Evolutionary conservation across 2,329 filamentous ascomycete genomes (phyloP).

Genomic region (Colletotrichum spinosum): DNA sequence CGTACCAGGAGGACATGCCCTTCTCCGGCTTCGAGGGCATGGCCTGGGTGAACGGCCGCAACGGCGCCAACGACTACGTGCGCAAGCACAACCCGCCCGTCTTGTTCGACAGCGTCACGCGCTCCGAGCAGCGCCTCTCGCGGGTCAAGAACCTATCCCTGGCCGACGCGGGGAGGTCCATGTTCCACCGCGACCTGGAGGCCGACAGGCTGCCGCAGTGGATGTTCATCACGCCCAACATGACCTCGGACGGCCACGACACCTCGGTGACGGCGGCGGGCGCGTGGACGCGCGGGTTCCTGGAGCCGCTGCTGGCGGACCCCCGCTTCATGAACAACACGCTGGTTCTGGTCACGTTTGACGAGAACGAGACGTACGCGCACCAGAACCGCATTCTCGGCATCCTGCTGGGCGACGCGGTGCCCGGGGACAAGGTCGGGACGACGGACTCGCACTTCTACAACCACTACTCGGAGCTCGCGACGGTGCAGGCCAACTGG

Average conservation of each 20-base stretch:
- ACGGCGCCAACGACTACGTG: conserved; percentile 79
- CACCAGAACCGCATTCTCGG: conserved; percentile 76
- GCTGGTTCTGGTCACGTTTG: conserved; percentile 81
- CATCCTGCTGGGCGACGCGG: conserved; percentile 79
- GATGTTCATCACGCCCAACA: conserved; percentile 79
- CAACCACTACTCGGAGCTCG: conserved; percentile 77
- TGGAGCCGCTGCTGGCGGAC: conserved; percentile 77
- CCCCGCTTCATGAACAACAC: conserved; percentile 80
- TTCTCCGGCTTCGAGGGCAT: conserved; percentile 78
- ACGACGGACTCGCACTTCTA: conserved; percentile 78
- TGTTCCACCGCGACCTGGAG: conserved; percentile 76
- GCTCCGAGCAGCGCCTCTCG: conserved; percentile 68
- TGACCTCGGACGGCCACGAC: conserved; percentile 83
- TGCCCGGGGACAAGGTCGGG: conserved; percentile 72
- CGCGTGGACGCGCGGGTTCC: conserved; percentile 74
- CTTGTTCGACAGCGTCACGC: conserved; percentile 73
- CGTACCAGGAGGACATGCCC: conserved; percentile 84
- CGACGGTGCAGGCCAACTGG: conserved; percentile 79
- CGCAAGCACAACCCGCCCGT: conserved; percentile 82
- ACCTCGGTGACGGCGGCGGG: conserved; percentile 76
- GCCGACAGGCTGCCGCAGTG: conserved; percentile 75
- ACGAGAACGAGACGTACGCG: conserved; percentile 79
- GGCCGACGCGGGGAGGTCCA: conserved; percentile 54
- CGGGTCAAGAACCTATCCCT: conserved; percentile 78
- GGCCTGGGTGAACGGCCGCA: conserved; percentile 72